Evolutionary conservation across 305 asterid species (phyloP).

Genomic region (Lippia alba): DNA sequence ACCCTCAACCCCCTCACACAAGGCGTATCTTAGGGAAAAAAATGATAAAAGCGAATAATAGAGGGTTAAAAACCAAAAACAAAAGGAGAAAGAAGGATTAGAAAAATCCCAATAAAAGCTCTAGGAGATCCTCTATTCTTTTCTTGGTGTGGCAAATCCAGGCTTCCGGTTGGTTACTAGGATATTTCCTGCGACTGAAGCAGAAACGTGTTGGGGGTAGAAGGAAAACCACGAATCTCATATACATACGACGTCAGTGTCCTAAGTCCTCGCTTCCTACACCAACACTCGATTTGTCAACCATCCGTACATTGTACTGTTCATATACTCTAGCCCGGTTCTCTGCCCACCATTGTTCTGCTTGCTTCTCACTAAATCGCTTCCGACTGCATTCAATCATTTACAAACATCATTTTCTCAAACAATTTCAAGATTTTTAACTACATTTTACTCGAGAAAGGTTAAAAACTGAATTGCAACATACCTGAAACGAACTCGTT

Average conservation of each 20-base stretch:
- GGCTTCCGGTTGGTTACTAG: slow-evolving; percentile 42
- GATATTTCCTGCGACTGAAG: slow-evolving; percentile 43
- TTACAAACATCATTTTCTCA: slow-evolving; percentile 22
- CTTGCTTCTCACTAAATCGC: slow-evolving; percentile 96
- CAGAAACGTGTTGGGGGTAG: slow-evolving; percentile 38
- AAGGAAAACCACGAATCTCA: slow-evolving; percentile 38
- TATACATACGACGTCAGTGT: slow-evolving; percentile 62
- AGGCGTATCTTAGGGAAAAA: slow-evolving; percentile 34
- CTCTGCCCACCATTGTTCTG: slow-evolving; percentile 99
- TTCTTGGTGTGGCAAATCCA: slow-evolving; percentile 39
- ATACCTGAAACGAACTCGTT: slow-evolving; percentile 99
- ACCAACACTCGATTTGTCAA: slow-evolving; percentile 83
- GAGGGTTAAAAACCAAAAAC: slow-evolving; percentile 33
- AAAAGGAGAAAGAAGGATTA: slow-evolving; percentile 11
- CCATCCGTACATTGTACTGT: slow-evolving; percentile 81
- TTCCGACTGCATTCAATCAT: slow-evolving; percentile 78
- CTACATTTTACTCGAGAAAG: neutral
- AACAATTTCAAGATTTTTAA: slow-evolving; percentile 9
- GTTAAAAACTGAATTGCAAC: slow-evolving; percentile 32
- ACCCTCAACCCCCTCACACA: slow-evolving; percentile 48
- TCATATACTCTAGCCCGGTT: slow-evolving; percentile 91
- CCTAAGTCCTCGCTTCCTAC: slow-evolving; percentile 86
- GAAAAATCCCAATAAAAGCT: slow-evolving; percentile 44
- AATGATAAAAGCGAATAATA: slow-evolving; percentile 43
- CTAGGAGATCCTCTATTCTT: slow-evolving; percentile 30